Evolutionary conservation across 192 early-diverging fungal species (phyloP).

Genomic region (Diversispora epigaea): DNA sequence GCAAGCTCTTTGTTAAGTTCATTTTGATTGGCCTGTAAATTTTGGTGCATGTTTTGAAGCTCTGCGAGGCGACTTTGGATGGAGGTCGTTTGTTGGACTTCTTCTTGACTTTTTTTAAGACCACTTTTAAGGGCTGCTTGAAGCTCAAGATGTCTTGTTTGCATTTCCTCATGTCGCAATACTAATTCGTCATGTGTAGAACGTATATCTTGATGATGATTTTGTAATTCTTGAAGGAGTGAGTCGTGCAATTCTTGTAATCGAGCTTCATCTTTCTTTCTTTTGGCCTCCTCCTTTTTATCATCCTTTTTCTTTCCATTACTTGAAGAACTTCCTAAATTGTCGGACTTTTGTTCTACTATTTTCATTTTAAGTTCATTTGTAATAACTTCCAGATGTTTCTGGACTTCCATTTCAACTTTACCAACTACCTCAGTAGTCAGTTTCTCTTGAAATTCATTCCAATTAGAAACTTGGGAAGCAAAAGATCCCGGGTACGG

Average conservation of each 20-base stretch:
- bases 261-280: slow-evolving; percentile 5
- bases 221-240: slow-evolving; percentile 1
- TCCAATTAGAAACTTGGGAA: neutral
- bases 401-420: slow-evolving; percentile 6
- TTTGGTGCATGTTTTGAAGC: slow-evolving; percentile 14
- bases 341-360: neutral
- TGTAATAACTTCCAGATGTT: neutral
- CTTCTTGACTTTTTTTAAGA: neutral
- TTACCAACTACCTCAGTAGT: neutral
- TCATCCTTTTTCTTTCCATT: neutral
- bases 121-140: neutral
- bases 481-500: neutral
- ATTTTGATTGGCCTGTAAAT: neutral
- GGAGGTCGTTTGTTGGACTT: neutral
- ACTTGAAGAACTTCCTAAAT: neutral
- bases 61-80: neutral
- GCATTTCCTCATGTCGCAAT: slow-evolving; percentile 12
- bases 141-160: slow-evolving; percentile 5
- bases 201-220: slow-evolving; percentile 12
- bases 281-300: neutral
- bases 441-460: neutral
- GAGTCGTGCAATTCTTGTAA: neutral
- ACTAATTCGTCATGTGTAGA: neutral
- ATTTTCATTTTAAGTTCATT: neutral
- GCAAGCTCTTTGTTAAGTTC: slow-evolving; percentile 1